A percentile compares a stretch with the other conserved stretches of the same genome.
These are phyloP conservation scores for Huntiella bhutanensis DNA, from an alignment of 2,329 filamentous ascomycete genomes.

Conservation along the genomic window DNA sequence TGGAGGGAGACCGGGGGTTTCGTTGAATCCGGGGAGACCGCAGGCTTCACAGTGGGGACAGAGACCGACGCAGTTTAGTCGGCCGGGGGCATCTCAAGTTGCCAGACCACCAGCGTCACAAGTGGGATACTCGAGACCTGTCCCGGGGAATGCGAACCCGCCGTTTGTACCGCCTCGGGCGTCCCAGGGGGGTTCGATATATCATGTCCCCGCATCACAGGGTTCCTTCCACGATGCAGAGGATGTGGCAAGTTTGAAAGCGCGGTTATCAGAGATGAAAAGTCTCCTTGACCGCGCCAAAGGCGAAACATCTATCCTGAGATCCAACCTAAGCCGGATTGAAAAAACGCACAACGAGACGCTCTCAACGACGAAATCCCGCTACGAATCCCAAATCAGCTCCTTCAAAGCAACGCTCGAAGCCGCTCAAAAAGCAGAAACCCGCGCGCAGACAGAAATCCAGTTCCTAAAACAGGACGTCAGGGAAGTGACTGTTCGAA, in stretches of 20 bases:
- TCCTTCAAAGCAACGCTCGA: constrained; percentile 16
- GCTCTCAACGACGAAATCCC: constrained; percentile 41
- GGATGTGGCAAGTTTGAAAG: constrained; percentile 27
- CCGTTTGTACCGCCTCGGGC: constrained; percentile 5
- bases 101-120: neutral
- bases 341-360: constrained; percentile 43
- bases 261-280: constrained; percentile 32
- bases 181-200: neutral
- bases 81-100: neutral
- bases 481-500: constrained; percentile 30
- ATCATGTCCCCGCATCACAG: neutral
- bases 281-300: constrained; percentile 41
- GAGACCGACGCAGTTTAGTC: constrained; percentile 3
- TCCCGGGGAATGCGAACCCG: neutral
- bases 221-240: constrained; percentile 20
- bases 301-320: constrained; percentile 59
- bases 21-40: constrained; percentile 13
- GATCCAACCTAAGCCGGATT: constrained; percentile 45
- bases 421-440: constrained; percentile 44
- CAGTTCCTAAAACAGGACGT: constrained; percentile 57
- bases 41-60: constrained; percentile 25
- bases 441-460: constrained; percentile 36
- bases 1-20: neutral
- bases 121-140: neutral
- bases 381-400: constrained; percentile 45